These are phyloP conservation scores for Rhizodiscina lignyota DNA, from an alignment of 495 filamentous ascomycete species.

Conservation along the genomic window DNA sequence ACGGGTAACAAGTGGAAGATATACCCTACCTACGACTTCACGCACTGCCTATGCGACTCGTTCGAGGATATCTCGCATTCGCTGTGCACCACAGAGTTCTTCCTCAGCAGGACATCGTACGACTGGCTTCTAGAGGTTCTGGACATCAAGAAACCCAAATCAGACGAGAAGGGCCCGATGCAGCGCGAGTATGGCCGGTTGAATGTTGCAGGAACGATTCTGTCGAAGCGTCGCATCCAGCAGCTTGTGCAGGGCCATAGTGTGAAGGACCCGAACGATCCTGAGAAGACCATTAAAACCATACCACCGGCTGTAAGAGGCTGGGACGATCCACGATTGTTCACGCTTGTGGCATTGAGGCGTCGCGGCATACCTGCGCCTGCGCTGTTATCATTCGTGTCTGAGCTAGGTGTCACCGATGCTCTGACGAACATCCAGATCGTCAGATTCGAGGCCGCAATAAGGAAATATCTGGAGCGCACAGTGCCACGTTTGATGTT, in stretches of 20 bases:
- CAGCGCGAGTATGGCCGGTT: conserved; percentile 74
- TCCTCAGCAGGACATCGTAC: conserved; percentile 58
- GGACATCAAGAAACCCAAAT: conserved; percentile 37
- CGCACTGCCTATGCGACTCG: conserved; percentile 76
- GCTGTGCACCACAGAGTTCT: conserved; percentile 78
- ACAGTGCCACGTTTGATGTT: conserved; percentile 78
- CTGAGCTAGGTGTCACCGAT: conserved; percentile 77
- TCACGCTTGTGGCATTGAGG: conserved; percentile 71
- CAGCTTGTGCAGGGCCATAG: conserved; percentile 43
- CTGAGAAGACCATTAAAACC: conserved; percentile 7
- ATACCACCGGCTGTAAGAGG: conserved; percentile 39
- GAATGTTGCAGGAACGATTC: conserved; percentile 63
- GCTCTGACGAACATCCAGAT: conserved; percentile 55
- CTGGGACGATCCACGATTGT: conserved; percentile 83
- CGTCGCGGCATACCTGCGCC: conserved; percentile 73
- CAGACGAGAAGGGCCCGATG: conserved; percentile 42
- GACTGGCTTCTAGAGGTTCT: conserved; percentile 73
- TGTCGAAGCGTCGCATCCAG: conserved; percentile 69
- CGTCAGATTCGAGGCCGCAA: conserved; percentile 56
- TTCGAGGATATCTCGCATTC: conserved; percentile 82
- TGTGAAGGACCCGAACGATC: conserved; percentile 15
- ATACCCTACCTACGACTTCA: conserved; percentile 86
- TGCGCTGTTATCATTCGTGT: conserved; percentile 73
- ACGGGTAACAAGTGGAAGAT: conserved; percentile 66
- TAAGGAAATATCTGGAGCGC: conserved; percentile 66